Evolutionary conservation across 768 basidiomycete species (phyloP), one percentile per base, ranked within the genome.

Genomic region (Suillus luteus): DNA sequence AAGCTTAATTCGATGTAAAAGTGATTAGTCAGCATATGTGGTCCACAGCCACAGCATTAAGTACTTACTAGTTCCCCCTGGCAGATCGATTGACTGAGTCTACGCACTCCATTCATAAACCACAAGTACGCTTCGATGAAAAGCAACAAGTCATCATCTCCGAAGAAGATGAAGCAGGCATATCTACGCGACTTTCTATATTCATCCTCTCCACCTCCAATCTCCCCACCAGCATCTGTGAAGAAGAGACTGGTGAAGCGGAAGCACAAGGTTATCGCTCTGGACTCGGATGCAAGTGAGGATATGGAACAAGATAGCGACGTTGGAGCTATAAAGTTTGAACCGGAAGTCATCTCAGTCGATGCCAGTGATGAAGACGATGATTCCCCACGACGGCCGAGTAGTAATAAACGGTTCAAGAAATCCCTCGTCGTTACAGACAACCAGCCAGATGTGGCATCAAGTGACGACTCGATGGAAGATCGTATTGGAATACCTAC

Each of bases 261-360:
- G 46, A 74, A 66, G 59, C 67, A 69, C 59, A 58, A 63, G 51
- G 60, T 54, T 46, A 43, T 51, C 61, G 38, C 37, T 37, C 43
- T 67, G 49, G 70, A 58, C n/a, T 43, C 71, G 35, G 60, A 68
- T 37, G 66, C 67, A 41, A 65, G 70, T 35, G 72, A 69, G 6
- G 70, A 62, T 9, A 65, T 69, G 8, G 74, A 71, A 55, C 67
- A 74, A 38, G 80, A 80, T 58, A 80, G 83, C 59, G 82, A 82
- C 64, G 79, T 86, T 46, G 81, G 78, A 17, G 81, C 76, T 33
- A 86, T 89, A 57, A 81, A 70, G 51, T 83, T 90, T 58, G 83
- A 82, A 64, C 76, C 81, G 19, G 65, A 76, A 33, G 55, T 46
- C 37, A 10, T 62, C 33, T 8, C 33, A 35, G 33, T 35, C 4